Conservation (phyloP, 139 green algal species). For the Chlorella sp. region DNA sequence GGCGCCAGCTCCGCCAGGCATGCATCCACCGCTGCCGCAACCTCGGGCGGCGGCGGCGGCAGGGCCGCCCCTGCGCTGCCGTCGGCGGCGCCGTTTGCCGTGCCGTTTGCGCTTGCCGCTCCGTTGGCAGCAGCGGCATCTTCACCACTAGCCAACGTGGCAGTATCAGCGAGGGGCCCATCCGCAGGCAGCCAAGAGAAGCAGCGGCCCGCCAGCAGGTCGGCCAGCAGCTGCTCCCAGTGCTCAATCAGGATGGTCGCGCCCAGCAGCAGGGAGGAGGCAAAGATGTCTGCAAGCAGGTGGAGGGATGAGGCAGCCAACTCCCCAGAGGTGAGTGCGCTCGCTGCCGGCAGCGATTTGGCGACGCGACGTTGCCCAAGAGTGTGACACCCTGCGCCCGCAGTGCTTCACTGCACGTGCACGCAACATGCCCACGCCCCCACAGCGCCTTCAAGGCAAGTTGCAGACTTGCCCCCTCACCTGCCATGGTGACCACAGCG, state of each 20-base stretch:
- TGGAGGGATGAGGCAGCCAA: no score
- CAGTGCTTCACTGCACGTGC: no score
- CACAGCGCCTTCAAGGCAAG: no score
- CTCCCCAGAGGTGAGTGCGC: no score
- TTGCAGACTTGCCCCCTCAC: no score
- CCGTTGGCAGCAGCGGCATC: no score
- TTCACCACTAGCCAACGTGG: no score
- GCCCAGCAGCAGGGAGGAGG: neutral
- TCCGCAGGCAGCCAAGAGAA: neutral
- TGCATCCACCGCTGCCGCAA: neutral
- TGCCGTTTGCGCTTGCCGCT: neutral
- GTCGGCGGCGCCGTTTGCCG: neutral
- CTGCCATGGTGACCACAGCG: neutral
- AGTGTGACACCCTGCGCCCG: no score
- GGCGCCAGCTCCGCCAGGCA: neutral
- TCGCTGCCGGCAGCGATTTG: no score
- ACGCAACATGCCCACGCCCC: no score
- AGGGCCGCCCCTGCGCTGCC: neutral
- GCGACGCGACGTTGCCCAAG: no score
- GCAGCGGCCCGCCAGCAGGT: neutral
- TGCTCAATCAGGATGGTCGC: neutral
- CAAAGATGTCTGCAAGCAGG: conserved; percentile 22
- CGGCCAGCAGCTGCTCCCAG: neutral
- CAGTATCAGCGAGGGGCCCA: no score
- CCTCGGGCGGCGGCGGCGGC: neutral